Conservation (phyloP, 2,329 filamentous ascomycete genomes). For the Xylariomycetidae sp. region DNA sequence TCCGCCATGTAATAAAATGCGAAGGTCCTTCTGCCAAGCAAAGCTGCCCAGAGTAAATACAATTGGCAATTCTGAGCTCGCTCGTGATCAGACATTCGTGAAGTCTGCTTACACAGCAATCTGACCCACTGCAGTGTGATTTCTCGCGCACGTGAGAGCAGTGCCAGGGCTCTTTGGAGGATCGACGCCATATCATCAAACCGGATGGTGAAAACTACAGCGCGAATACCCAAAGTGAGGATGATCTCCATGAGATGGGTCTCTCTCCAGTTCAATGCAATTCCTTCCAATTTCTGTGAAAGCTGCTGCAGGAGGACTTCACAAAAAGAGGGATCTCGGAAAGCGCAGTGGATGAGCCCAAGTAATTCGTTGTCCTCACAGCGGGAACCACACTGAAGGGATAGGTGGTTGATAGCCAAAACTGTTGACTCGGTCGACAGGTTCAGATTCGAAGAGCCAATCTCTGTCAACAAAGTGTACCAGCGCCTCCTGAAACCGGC, state of each 20-base stretch:
- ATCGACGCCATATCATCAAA: conserved; percentile 3
- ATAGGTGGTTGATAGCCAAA: conserved; percentile 45
- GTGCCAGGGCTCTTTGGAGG: conserved; percentile 10
- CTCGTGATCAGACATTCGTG: conserved; percentile 31
- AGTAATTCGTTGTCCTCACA: conserved; percentile 24
- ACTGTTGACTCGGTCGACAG: conserved; percentile 51
- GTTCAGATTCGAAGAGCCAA: conserved; percentile 52
- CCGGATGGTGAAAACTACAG: conserved; percentile 17
- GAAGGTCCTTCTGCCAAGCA: conserved; percentile 47
- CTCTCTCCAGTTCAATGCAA: conserved; percentile 57
- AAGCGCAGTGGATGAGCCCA: conserved; percentile 43
- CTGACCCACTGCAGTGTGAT: conserved; percentile 47
- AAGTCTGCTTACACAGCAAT: conserved; percentile 40
- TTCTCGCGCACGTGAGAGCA: conserved; percentile 38
- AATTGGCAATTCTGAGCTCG: conserved; percentile 32
- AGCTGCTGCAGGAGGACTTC: conserved; percentile 41
- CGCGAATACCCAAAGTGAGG: conserved; percentile 44
- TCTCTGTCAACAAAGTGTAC: conserved; percentile 43
- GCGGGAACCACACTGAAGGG: conserved; percentile 50
- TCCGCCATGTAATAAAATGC: conserved; percentile 7
- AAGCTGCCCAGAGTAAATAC: conserved; percentile 48
- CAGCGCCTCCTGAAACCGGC: conserved; percentile 44
- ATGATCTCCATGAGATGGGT: conserved; percentile 52
- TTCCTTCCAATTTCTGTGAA: conserved; percentile 32
- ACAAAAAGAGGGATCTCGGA: conserved; percentile 48